Conservation (phyloP, 2,329 filamentous ascomycete species). For the Alternaria ventricosa region DNA sequence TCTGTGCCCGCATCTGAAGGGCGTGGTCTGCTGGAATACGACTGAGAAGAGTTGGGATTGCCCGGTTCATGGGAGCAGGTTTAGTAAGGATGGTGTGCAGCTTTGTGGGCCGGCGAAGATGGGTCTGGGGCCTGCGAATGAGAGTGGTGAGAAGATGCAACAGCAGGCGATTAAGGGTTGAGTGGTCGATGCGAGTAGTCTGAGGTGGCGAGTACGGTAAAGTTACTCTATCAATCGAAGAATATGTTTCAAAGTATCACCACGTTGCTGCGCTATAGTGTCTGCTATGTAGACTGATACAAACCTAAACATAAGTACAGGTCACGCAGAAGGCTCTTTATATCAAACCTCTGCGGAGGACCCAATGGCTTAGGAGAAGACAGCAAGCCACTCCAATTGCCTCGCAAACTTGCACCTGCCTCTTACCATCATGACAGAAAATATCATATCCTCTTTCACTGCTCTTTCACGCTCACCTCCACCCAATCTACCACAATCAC, state of each 20-base stretch:
- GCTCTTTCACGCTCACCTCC: neutral
- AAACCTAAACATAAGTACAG: neutral
- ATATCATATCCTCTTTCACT: neutral
- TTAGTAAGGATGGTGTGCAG: constrained; percentile 52
- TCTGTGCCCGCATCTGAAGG: constrained; percentile 63
- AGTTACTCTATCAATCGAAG: neutral
- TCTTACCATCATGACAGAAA: neutral
- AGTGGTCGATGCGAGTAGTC: neutral
- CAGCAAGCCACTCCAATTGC: neutral
- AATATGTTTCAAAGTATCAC: neutral
- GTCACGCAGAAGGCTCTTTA: neutral
- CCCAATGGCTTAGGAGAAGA: neutral
- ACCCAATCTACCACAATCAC: neutral
- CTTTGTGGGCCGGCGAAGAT: constrained; percentile 51
- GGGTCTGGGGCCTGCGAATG: constrained; percentile 42
- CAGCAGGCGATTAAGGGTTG: constrained; percentile 14
- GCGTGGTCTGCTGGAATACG: constrained; percentile 63
- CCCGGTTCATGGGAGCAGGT: constrained; percentile 55
- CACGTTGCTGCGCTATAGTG: neutral
- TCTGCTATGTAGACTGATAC: neutral
- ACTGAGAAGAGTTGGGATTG: constrained; percentile 55
- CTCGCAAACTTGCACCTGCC: neutral
- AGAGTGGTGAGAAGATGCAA: constrained; percentile 34
- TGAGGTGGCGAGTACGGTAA: neutral
- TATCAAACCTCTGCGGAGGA: neutral